Conservation (phyloP, 371 early-diverging fungal species). For the Rhizopus arrhizus region DNA sequence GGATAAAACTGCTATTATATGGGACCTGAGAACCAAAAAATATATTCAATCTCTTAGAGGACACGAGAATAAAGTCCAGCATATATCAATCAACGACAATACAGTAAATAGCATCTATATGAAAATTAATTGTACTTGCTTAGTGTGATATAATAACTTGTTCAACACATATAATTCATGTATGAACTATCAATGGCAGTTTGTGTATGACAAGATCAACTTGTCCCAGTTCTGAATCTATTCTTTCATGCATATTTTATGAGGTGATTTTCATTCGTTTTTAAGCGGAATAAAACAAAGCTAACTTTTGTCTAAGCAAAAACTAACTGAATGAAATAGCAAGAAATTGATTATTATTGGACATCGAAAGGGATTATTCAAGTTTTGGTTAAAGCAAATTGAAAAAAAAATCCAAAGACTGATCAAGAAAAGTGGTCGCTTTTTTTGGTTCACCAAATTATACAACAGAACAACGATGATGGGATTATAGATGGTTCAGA, state of each 20-base stretch:
- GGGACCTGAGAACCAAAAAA: slow-evolving; percentile 73
- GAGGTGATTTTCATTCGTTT: slow-evolving; percentile 35
- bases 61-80: slow-evolving; percentile 62
- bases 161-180: slow-evolving; percentile 56
- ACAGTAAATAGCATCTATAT: slow-evolving; percentile 44
- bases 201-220: slow-evolving; percentile 58
- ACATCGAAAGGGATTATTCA: slow-evolving; percentile 57
- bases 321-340: slow-evolving; percentile 25
- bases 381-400: slow-evolving; percentile 53
- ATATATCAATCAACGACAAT: slow-evolving; percentile 62
- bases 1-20: slow-evolving; percentile 73
- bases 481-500: slow-evolving; percentile 24
- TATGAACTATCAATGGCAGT: slow-evolving; percentile 80
- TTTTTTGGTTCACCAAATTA: slow-evolving; percentile 30
- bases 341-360: slow-evolving; percentile 62
- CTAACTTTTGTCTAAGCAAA: not conserved
- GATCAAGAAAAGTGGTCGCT: slow-evolving; percentile 38
- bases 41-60: slow-evolving; percentile 64
- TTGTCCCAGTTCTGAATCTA: slow-evolving; percentile 59
- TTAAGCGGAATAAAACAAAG: not conserved
- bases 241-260: slow-evolving; percentile 61
- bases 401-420: slow-evolving; percentile 30
- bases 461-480: slow-evolving; percentile 32
- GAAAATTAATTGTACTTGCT: slow-evolving; percentile 12
- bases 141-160: slow-evolving; percentile 76